These are phyloP conservation scores for Ophiostoma sp. DNA, from an alignment of 2,329 filamentous ascomycete species.

Conservation along the genomic window DNA sequence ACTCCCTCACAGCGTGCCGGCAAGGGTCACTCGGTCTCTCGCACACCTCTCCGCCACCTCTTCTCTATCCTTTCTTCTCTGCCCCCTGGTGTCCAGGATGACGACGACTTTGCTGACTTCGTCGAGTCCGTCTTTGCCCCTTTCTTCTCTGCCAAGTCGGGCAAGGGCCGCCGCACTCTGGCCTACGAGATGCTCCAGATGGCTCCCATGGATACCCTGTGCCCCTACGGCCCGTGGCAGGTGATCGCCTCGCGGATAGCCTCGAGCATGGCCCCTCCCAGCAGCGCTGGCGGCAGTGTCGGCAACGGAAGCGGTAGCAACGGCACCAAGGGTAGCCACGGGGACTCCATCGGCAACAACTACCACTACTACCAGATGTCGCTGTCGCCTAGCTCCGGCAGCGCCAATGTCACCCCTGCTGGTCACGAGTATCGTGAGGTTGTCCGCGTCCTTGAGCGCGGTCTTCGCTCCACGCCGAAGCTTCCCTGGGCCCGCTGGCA, in stretches of 20 bases:
- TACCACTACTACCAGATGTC: conserved; percentile 23
- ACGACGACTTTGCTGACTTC: conserved; percentile 48
- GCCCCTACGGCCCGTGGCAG: conserved; percentile 54
- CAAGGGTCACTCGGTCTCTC: conserved; percentile 52
- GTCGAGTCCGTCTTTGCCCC: conserved; percentile 56
- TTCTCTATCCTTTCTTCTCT: conserved; percentile 59
- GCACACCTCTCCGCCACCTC: conserved; percentile 65
- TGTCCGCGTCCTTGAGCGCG: conserved; percentile 65
- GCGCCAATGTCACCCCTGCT: conserved; percentile 47
- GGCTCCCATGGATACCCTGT: conserved; percentile 47
- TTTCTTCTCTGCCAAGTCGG: conserved; percentile 56
- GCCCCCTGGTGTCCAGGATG: conserved; percentile 50
- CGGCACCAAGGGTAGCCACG: conserved; percentile 1
- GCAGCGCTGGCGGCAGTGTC: background rate
- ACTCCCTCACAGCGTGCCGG: conserved; percentile 65
- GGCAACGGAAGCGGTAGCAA: conserved; percentile 19
- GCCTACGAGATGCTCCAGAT: conserved; percentile 54
- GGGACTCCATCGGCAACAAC: background rate
- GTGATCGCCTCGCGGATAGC: conserved; percentile 51
- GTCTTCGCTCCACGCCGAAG: conserved; percentile 52
- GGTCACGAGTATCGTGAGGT: conserved; percentile 71
- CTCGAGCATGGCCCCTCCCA: conserved; percentile 43
- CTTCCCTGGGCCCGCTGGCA: conserved; percentile 52
- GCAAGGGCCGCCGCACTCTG: conserved; percentile 48
- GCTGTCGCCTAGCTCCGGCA: conserved; percentile 14